phyloP scores from a whole-genome alignment of 371 early-diverging fungal species.

The Haplosporangium sp. region DNA sequence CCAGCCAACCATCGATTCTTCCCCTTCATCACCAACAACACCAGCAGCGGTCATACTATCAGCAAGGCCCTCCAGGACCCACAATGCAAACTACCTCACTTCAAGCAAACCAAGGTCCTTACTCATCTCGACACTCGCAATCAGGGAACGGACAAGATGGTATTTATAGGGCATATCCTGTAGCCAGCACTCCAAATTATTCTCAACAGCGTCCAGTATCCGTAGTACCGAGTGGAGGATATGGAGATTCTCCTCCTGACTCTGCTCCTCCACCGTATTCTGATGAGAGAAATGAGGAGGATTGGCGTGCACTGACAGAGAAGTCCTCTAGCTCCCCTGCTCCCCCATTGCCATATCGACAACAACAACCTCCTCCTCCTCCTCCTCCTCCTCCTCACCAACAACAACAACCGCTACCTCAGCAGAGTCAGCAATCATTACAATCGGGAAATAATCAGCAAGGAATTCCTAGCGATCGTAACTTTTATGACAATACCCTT shows the following conservation, averaged over 20 bases:
- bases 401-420: background rate
- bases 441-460: background rate
- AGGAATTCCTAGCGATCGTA: background rate
- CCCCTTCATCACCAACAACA: conserved; percentile 3
- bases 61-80: background rate
- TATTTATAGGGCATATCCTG: background rate
- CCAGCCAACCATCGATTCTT: conserved; percentile 1
- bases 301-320: conserved; percentile 2
- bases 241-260: background rate
- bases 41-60: conserved; percentile 1
- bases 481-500: background rate
- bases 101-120: background rate
- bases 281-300: background rate
- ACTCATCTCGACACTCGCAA: background rate
- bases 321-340: background rate
- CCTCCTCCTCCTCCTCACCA: background rate
- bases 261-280: background rate
- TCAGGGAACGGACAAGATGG: background rate
- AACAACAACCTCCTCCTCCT: background rate
- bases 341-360: background rate
- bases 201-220: background rate
- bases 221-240: background rate
- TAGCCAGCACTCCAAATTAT: background rate
- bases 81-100: background rate
- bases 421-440: background rate